Base-by-base conservation (phyloP, 768 basidiomycete genomes). In the Tricholoma terreum region DNA sequence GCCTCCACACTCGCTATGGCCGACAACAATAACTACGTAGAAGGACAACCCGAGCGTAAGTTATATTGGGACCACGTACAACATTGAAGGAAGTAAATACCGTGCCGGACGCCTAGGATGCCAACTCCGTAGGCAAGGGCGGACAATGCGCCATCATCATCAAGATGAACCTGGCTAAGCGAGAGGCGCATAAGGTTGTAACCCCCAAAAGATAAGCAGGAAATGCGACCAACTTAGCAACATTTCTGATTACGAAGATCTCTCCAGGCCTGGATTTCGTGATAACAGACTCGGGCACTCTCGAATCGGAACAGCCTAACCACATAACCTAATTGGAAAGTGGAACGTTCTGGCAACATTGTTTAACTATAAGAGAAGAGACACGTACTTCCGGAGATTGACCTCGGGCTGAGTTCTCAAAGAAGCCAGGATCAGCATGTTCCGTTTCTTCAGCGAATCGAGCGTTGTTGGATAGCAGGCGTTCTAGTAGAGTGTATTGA, bases 1-100 rank as follows among this genome's bases (percentile, higher is more conserved):
- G 51, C 92, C 93, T 54, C 91, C 93, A 68, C 93, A 95, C 55
- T 84, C 76, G 9, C 87, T 85, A 69, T 95, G 93, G 14, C 92
- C 93, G 24, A 87, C 89, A 64, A 95, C 75, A 59, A 92, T 75
- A 58, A 95, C 90, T 92, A 64, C 52, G 62, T 59, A 66, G 56
- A 34, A 49, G 48, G 42, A 61, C 57, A 50, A 55, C 64, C 51
- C 51, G 56, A 6, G 55, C 52, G 63, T 58, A 69, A 69, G 75
- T 75, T 69, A 17, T 75, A 66, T 73, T 61, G 59, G 54, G 60
- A 58, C 61, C 50, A 5, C 30, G 57, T 17, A 54, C 50, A n/a
- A 59, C 57, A 51, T 58, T 51, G 27, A 69, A 65, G 70, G 68
- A 62, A 70, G 58, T 64, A 83, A 78, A 69, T 69, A 92, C 92